Percentiles rank a stretch among this genome's conserved stretches.
Conservation (phyloP, 73 alveolate species). For the Paramecium primaurelia region DNA sequence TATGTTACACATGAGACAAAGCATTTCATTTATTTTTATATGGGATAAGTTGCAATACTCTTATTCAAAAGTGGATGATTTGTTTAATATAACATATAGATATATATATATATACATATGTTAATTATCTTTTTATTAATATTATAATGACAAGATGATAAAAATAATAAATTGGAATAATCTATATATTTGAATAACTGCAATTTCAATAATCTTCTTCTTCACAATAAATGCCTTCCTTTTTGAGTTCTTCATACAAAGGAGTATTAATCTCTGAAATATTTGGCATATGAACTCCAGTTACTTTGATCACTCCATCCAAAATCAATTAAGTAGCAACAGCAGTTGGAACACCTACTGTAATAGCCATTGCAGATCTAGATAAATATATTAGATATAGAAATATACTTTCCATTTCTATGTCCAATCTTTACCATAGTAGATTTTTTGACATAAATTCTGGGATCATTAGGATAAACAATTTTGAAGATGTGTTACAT, state of each 20-base stretch:
- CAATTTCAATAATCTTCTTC: conserved; percentile 6
- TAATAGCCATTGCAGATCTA: conserved; percentile 75
- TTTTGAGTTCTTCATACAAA: conserved; percentile 57
- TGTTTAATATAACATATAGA: neutral
- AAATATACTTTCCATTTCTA: conserved; percentile 67
- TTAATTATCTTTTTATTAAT: neutral
- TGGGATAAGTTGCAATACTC: conserved; percentile 93
- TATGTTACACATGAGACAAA: conserved; percentile 98
- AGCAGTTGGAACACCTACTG: conserved; percentile 86
- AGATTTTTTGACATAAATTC: conserved; percentile 53
- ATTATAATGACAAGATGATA: neutral
- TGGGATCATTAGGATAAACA: conserved; percentile 56
- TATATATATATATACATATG: neutral
- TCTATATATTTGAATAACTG: neutral
- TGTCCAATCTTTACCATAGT: conserved; percentile 68
- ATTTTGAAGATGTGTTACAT: conserved; percentile 78
- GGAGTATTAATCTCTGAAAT: conserved; percentile 66
- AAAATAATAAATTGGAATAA: neutral
- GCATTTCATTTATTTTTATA: conserved; percentile 97
- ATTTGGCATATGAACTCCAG: conserved; percentile 63
- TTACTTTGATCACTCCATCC: conserved; percentile 60
- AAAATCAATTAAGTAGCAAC: conserved; percentile 72
- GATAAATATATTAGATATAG: conserved; percentile 28
- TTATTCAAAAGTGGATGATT: conserved; percentile 73
- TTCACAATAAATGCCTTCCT: conserved; percentile 54